Base-by-base conservation (phyloP, 2,329 filamentous ascomycete genomes). In the Penicillium janthinellum region DNA sequence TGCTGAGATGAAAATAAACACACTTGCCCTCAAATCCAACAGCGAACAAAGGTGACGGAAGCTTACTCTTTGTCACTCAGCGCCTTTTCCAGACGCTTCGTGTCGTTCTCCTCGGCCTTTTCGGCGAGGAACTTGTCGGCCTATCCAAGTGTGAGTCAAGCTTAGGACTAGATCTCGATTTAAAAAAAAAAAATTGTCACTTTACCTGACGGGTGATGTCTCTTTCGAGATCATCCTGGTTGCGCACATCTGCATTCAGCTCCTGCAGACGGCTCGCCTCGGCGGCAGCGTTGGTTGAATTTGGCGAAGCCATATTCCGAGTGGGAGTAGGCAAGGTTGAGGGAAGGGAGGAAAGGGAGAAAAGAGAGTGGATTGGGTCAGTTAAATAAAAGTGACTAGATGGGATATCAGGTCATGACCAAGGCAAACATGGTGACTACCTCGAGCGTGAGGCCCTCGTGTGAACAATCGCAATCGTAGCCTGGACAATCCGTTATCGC, bases 191-290 rank as follows among this genome's bases (percentile, higher is more conserved):
- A 6, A n/a, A 2, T 20, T 3, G 5, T 20, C 6, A n/a, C 28
- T 54, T 51, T 69, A 79, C 77, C 74, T 88, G 84, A 47, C 82
- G 81, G 31, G 85, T 84, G 64, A 98, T 96, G 70, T 96, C 92
- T 62, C 92, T 85, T 75, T 97, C 94, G 20, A 98, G 79, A 60
- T 97, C 93, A 78, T 93, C 89, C 74, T 98, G 94, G 69, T 96
- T 88, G 58, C 91, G 87, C 22, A 95, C 86, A 59, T 88, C 83
- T 54, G 87, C 84, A 4, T 89, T 87, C 42, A 92, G 78, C 45
- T 84, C 84, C 58, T 82, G 81, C 31, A 92, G 78, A 20, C 84
- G 83, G 54, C 82, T 81, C 44, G 84, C 83, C 69, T 90, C 88
- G 62, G 86, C 85, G 59, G 58, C 58, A 38, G 38, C 56, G 22